Percentiles rank a stretch among this genome's conserved stretches.
phyloP scores from a whole-genome alignment of 2,329 filamentous ascomycete species.

The Didymella glomerata region DNA sequence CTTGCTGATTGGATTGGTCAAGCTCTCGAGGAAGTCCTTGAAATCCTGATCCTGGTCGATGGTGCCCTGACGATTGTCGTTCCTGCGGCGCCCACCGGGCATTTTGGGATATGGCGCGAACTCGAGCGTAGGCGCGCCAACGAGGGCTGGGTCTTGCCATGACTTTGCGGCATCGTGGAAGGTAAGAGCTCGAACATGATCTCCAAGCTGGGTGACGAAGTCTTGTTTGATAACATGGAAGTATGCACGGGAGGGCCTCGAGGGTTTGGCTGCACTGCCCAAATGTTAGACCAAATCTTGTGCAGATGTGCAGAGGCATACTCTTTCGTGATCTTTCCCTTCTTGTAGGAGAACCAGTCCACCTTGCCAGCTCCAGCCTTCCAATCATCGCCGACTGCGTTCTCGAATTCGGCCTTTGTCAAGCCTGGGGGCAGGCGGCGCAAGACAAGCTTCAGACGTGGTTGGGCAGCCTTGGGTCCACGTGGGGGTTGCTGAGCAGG shows the following conservation, averaged over 20 bases:
- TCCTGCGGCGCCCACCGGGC: slow-evolving; percentile 75
- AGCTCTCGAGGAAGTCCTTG: slow-evolving; percentile 86
- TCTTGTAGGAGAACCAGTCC: slow-evolving; percentile 80
- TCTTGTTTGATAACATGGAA: slow-evolving; percentile 79
- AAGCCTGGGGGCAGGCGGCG: slow-evolving; percentile 86
- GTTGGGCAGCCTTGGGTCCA: slow-evolving; percentile 56
- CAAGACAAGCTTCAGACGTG: slow-evolving; percentile 83
- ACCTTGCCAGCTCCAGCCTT: slow-evolving; percentile 79
- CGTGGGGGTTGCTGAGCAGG: slow-evolving; percentile 39
- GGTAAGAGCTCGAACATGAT: slow-evolving; percentile 70
- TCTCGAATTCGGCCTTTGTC: slow-evolving; percentile 78
- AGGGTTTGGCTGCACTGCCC: slow-evolving; percentile 72
- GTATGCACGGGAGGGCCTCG: slow-evolving; percentile 81
- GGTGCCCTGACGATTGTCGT: slow-evolving; percentile 87
- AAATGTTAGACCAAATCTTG: slow-evolving; percentile 19
- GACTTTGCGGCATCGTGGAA: slow-evolving; percentile 88
- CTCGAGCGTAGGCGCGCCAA: slow-evolving; percentile 82
- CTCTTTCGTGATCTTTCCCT: slow-evolving; percentile 85
- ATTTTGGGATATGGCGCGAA: slow-evolving; percentile 85
- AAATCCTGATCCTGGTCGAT: slow-evolving; percentile 98
- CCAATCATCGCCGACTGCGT: slow-evolving; percentile 80
- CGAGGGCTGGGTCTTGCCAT: slow-evolving; percentile 72
- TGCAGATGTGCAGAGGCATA: slow-evolving; percentile 56
- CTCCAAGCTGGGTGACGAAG: slow-evolving; percentile 72
- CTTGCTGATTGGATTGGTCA: slow-evolving; percentile 77